Evolutionary conservation across 768 basidiomycete genomes (phyloP), one percentile per base, ranked within the genome.

Genomic region (Paxillus rubicundulus): DNA sequence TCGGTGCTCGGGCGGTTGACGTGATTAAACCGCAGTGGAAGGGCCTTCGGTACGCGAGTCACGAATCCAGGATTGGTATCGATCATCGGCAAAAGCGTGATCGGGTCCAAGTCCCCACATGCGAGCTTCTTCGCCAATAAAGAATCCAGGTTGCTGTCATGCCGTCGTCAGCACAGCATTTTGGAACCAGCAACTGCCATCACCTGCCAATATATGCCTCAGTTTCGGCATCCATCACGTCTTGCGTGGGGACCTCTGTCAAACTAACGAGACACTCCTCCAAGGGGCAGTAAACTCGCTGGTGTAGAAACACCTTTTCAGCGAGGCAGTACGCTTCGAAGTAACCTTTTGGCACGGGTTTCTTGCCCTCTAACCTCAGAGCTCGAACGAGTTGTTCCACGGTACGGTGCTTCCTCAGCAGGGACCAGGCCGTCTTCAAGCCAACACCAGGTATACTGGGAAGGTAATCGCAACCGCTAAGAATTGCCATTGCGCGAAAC

Each of bases 391-490:
- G 89, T 64, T 88, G 89, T 62, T 94, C 92, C 8, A 86, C 83
- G 2, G 89, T 91, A 69, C 87, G 90, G 79, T 90, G 82, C 67
- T 90, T 92, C 62, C 86, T 77, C 58, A 99, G 71, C 36, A 98
- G 73, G 17, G 76, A 70, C 72, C 87, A 89, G 6, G 97, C 94
- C 12, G 92, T 98, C 78, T 97, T 98, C 64, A 99, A 71, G 7
- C 97, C 97, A 37, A 99, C 77, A 2, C 96, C 96, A 20, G 81
- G 82, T 45, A 99, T 91, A 59, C 90, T 95, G 9, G 90, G 82
- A 18, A 98, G 77, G 70, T 96, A 96, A 66, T 96, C 93, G 66
- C 93, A 96, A 14, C 93, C 93, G 56, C 88, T 90, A 49, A 96
- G 74, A 66, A 96, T 94, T 3, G 92, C 87, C 92, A 96, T 97